Base-by-base conservation (phyloP, 1,139 yeast species). In the Suhomyces coccinellae region DNA sequence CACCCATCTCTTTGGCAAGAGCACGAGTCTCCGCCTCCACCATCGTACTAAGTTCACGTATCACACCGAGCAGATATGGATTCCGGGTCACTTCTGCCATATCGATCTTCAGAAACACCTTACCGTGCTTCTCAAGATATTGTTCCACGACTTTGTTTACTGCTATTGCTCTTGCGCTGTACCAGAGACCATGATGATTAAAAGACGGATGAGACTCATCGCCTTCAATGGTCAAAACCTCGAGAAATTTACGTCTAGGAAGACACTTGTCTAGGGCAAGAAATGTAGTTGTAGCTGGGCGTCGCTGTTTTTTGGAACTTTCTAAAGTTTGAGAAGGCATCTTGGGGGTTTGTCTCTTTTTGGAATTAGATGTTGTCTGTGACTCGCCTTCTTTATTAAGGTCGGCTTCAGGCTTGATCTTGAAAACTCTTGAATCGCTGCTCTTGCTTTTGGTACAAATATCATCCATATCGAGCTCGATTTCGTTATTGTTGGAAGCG, bases 261-360 rank as follows among this genome's bases (percentile, higher is more conserved):
- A 85, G 66, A 54, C 95, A 88, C 59, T 93, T 93, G 61, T 91
- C 98, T 16, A 93, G 71, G 0, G 98, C 96, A 24, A 88, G 62
- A 57, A 93, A 91, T 1, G 66, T 54, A 0, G 96, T 86, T 2
- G 36, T 27, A 8, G 15, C 13, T 6, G 31, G 11, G 8, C 14
- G n/a, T 12, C 28, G 15, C 30, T 27, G 12, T 22, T 34, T 34
- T 27, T 34, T 24, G n/a, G n/a, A 14, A 3, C n/a, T 12, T 29
- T 28, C 28, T 3, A 20, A 2, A 4, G 34, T 20, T 20, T 20
- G 24, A 6, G 8, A 20, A 2, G 24, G 7, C 7, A 5, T 20
- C 24, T 26, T 7, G 27, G 17, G 9, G n/a, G 20, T 16, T 12
- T 24, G 27, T 6, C 30, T 11, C 24, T 33, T 14, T 24, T 31